Evolutionary conservation across 345 rosid species (phyloP), one percentile per base, ranked within the genome.

Genomic region (Bruguiera gymnorhiza): DNA sequence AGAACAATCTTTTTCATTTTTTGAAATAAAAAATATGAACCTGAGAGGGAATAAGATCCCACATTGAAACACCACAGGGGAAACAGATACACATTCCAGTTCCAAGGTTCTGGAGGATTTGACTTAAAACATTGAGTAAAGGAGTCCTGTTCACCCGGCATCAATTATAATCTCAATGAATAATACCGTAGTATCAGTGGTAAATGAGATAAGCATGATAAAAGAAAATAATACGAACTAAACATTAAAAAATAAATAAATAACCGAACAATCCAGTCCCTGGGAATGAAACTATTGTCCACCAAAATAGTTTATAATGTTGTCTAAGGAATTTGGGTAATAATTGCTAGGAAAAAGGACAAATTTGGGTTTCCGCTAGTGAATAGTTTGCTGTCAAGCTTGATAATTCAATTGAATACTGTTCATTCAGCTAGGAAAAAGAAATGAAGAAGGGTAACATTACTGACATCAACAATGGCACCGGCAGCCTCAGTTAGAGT

Each of bases 71-170:
- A 96, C 97, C 97, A 92, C 19, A 92, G 73, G 39, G 98, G 98
- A 79, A 96, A 96, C 67, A 96, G 71, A 70, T 90, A 96, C 23
- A 96, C 69, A 72, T 96, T 96, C 97, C 99, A 92, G 72, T 89
- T 96, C 99, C 99, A 92, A 31, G 92, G 97, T 68, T 96, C 99
- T 3, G 89, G 92, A 29, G 94, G 84, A 86, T 78, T 96, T 13
- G 97, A 92, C 85, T 96, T 96, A 78, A 96, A 96, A 78, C 99
- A 96, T 60, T 96, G 75, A 2, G 99, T 96, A 76, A 96, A 92
- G 0, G 98, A 74, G 62, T 96, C 99, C 98, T 96, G 81, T 54
- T 67, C 62, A 55, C 30, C 37, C 73, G 75, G 29, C 19, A 43
- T 39, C 16, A 43, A 43, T 11, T 11, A 43, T 43, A 18, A 43